These are phyloP conservation scores for Annulohypoxylon nitens DNA, from an alignment of 495 filamentous ascomycete genomes.

Conservation along the genomic window DNA sequence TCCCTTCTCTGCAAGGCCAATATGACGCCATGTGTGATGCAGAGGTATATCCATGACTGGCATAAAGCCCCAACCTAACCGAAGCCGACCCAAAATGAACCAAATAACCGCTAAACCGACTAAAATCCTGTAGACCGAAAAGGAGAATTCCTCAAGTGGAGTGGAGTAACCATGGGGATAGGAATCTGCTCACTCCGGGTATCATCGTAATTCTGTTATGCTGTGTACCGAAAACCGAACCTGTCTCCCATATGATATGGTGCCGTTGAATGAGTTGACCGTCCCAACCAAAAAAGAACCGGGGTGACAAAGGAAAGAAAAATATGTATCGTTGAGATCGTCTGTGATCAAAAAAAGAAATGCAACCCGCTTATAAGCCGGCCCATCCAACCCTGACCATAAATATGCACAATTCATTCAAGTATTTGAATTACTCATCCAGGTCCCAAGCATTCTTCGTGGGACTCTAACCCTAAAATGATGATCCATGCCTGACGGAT, in stretches of 20 bases:
- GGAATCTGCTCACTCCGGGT: slow-evolving; percentile 55
- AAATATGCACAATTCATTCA: slow-evolving; percentile 27
- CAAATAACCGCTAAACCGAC: slow-evolving; percentile 24
- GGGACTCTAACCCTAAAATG: background rate
- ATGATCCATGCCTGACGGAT: slow-evolving; percentile 34
- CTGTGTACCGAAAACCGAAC: slow-evolving; percentile 47
- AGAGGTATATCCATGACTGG: slow-evolving; percentile 42
- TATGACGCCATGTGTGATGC: slow-evolving; percentile 42
- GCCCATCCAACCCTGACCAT: slow-evolving; percentile 20
- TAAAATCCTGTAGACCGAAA: slow-evolving; percentile 27
- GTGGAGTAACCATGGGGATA: slow-evolving; percentile 51
- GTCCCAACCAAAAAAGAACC: slow-evolving; percentile 29
- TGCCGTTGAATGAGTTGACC: slow-evolving; percentile 29
- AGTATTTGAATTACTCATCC: background rate
- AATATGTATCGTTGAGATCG: slow-evolving; percentile 32
- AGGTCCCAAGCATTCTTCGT: background rate
- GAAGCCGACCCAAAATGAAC: slow-evolving; percentile 29
- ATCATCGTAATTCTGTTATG: slow-evolving; percentile 55
- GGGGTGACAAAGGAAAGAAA: slow-evolving; percentile 32
- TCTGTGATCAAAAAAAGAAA: slow-evolving; percentile 16
- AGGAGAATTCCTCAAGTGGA: slow-evolving; percentile 44
- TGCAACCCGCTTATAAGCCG: slow-evolving; percentile 24
- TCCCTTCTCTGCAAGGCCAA: slow-evolving; percentile 29
- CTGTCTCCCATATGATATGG: slow-evolving; percentile 35
- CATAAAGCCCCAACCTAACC: slow-evolving; percentile 37